phyloP scores from a whole-genome alignment of 139 green algal species.

The Tetraselmis striata region DNA sequence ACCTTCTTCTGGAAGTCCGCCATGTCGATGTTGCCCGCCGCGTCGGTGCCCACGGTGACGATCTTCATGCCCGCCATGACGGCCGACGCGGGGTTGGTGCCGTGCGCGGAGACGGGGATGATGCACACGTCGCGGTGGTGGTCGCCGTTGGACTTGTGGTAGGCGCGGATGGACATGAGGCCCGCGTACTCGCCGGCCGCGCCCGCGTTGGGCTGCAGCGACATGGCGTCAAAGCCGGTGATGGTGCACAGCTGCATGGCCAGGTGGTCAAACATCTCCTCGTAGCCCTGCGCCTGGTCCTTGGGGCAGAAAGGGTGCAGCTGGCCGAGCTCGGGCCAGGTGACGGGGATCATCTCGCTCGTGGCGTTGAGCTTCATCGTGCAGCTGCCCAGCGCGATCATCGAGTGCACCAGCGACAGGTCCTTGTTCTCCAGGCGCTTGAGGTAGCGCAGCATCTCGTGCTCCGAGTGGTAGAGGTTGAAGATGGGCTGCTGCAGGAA shows the following conservation, averaged over 20 bases:
- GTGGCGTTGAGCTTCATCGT: conserved; percentile 99
- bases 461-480: conserved; percentile 89
- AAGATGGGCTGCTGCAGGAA: conserved; percentile 86
- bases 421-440: conserved; percentile 95
- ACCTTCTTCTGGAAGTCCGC: conserved; percentile 76
- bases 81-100: conserved; percentile 95
- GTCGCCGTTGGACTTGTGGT: conserved; percentile 82
- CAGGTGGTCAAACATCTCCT: conserved; percentile 94
- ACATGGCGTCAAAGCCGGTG: conserved; percentile 96
- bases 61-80: conserved; percentile 98
- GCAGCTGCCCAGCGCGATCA: conserved; percentile 97
- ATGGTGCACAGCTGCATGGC: conserved; percentile 85
- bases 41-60: conserved; percentile 77
- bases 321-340: conserved; percentile 93
- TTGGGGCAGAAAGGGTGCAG: conserved; percentile 91
- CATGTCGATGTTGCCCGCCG: conserved; percentile 89
- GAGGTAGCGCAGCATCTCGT: conserved; percentile 93
- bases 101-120: conserved; percentile 95
- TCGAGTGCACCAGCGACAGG: conserved; percentile 89
- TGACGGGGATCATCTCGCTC: conserved; percentile 97
- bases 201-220: conserved; percentile 94
- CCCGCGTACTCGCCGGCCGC: conserved; percentile 96
- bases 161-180: conserved; percentile 96
- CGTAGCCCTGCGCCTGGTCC: conserved; percentile 85
- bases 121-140: conserved; percentile 93